phyloP scores from a whole-genome alignment of 192 early-diverging fungal species.

The Coemansia sp. region DNA sequence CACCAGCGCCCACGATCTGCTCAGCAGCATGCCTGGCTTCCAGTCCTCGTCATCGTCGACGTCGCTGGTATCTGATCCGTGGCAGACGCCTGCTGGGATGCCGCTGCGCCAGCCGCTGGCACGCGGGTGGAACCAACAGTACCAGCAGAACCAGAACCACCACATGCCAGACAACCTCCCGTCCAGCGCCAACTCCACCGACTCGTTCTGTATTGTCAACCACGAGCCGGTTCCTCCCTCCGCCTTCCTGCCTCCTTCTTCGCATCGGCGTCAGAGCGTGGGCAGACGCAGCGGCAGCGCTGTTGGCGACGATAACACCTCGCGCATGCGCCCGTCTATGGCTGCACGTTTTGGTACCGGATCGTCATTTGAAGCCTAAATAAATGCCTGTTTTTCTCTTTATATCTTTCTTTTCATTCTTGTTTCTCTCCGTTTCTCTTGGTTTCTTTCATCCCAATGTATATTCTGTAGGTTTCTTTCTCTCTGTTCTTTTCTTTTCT shows the following conservation, averaged over 20 bases:
- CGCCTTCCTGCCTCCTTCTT: not conserved
- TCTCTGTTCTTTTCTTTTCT: not conserved
- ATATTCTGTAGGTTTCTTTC: not conserved
- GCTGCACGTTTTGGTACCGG: constrained; percentile 3
- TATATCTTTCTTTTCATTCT: not conserved
- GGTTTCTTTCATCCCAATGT: not conserved
- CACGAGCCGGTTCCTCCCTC: constrained; percentile 17
- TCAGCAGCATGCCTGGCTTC: constrained; percentile 20
- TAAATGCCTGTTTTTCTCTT: no score
- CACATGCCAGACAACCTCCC: constrained; percentile 8
- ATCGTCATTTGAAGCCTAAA: constrained; percentile 10
- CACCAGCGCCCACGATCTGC: constrained; percentile 22
- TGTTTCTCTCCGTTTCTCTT: not conserved
- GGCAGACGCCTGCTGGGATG: constrained; percentile 10
- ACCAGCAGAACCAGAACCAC: constrained; percentile 4
- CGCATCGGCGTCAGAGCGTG: constrained; percentile 15
- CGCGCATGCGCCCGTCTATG: constrained; percentile 9
- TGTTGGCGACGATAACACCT: not conserved
- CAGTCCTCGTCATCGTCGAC: constrained; percentile 11
- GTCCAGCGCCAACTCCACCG: constrained; percentile 34
- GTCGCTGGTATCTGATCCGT: constrained; percentile 11
- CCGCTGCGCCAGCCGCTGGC: constrained; percentile 7
- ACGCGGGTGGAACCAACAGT: constrained; percentile 27
- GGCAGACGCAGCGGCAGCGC: not conserved
- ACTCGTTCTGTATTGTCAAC: constrained; percentile 46